Percentiles rank a stretch among this genome's conserved stretches.
phyloP scores from a whole-genome alignment of 495 filamentous ascomycete genomes.

The Halenospora varia region DNA sequence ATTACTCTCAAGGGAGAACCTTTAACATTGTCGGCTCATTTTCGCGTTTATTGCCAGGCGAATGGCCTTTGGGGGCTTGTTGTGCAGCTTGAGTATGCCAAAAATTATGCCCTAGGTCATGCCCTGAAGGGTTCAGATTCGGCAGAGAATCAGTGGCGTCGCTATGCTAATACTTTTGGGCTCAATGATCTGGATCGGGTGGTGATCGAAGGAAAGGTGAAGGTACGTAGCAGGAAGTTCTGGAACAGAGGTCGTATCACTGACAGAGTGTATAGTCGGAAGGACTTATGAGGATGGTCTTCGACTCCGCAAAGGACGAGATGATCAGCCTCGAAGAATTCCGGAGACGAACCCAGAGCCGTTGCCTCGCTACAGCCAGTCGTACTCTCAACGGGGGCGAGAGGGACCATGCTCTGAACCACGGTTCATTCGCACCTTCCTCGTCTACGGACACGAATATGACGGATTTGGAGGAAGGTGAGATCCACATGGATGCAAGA shows the following conservation, averaged over 20 bases:
- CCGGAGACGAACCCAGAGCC: not conserved
- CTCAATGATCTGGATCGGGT: slow-evolving; percentile 6
- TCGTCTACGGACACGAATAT: too few relatives aligned
- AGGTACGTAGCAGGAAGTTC: not conserved
- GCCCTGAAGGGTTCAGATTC: too few relatives aligned
- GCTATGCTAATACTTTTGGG: not conserved
- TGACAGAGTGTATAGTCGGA: not conserved
- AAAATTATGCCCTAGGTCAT: too few relatives aligned
- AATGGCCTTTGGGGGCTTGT: too few relatives aligned
- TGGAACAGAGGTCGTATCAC: not conserved
- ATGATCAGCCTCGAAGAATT: not conserved
- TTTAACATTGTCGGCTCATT: not conserved
- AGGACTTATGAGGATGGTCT: not conserved
- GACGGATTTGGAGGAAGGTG: too few relatives aligned
- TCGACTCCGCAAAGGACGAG: not conserved
- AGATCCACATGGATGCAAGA: too few relatives aligned
- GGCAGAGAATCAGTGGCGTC: not conserved
- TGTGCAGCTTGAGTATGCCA: too few relatives aligned
- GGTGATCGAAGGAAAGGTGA: slow-evolving; percentile 10
- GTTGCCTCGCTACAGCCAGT: too few relatives aligned
- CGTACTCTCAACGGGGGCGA: too few relatives aligned
- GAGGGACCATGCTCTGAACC: too few relatives aligned
- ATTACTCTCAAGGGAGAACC: not conserved
- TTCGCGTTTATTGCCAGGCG: not conserved
- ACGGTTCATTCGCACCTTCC: too few relatives aligned